phyloP scores from a whole-genome alignment of 208 protist species.

The Giardia duodenalis region DNA sequence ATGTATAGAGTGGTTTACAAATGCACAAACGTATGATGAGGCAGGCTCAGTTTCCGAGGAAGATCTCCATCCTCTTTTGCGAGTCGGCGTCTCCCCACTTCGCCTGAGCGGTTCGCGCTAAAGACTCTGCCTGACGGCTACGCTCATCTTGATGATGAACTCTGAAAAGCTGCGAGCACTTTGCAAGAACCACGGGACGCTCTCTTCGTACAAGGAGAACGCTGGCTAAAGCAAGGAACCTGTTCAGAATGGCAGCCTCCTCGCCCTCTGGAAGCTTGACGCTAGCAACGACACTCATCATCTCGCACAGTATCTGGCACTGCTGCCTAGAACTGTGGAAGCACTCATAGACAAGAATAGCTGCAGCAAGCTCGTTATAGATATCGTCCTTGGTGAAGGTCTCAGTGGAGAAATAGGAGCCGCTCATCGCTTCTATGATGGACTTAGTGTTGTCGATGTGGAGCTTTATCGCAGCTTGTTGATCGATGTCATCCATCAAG shows the following conservation, averaged over 20 bases:
- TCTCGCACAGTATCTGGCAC: background rate
- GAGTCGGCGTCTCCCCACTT: background rate
- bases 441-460: background rate
- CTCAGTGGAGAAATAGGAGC: background rate
- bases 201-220: background rate
- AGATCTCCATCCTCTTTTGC: background rate
- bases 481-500: background rate
- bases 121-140: background rate
- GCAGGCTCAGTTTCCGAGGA: background rate
- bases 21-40: no score
- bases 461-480: background rate
- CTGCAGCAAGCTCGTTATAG: constrained; percentile 6
- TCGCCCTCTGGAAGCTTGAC: background rate
- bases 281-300: background rate
- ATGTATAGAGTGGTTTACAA: no score
- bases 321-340: background rate
- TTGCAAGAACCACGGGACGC: background rate
- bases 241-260: background rate
- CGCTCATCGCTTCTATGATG: background rate
- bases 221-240: background rate
- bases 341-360: background rate
- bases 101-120: background rate
- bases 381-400: constrained; percentile 16
- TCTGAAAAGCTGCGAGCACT: background rate
- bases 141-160: background rate